A percentile compares a stretch with the other conserved stretches of the same genome.
Evolutionary conservation across 2,329 filamentous ascomycete genomes (phyloP).

Genomic region (Xylaria sp.): DNA sequence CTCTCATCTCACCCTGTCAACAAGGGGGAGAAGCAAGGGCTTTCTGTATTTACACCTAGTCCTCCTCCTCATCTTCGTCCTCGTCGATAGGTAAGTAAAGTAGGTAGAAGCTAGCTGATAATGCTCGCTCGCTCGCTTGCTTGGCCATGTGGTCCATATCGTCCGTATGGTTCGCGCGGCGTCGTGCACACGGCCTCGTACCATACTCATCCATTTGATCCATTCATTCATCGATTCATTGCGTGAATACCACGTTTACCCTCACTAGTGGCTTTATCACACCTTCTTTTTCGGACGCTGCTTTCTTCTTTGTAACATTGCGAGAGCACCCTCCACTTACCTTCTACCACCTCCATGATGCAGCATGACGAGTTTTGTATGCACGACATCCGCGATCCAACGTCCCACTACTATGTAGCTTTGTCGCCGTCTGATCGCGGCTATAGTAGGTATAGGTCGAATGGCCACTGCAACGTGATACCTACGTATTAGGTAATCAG

Average conservation of each 20-base stretch:
- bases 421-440: background rate
- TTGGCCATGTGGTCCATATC: conserved; percentile 5
- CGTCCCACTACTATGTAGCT: background rate
- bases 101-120: no score
- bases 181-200: conserved; percentile 20
- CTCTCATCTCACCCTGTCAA: background rate
- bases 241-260: conserved; percentile 15
- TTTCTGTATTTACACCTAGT: background rate
- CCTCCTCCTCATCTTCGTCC: background rate
- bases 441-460: background rate
- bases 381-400: conserved; percentile 32
- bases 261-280: background rate
- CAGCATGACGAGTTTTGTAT: conserved; percentile 33
- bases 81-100: background rate
- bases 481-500: background rate
- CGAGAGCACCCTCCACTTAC: conserved; percentile 3
- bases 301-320: background rate
- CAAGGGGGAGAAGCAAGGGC: background rate
- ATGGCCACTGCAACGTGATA: background rate
- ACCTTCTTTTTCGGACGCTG: conserved; percentile 9
- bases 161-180: background rate
- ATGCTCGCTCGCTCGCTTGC: background rate
- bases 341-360: conserved; percentile 28
- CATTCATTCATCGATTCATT: no score
- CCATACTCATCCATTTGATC: no score